Evolutionary conservation across 2,329 filamentous ascomycete genomes (phyloP).

Genomic region (Xylariaceae sp.): DNA sequence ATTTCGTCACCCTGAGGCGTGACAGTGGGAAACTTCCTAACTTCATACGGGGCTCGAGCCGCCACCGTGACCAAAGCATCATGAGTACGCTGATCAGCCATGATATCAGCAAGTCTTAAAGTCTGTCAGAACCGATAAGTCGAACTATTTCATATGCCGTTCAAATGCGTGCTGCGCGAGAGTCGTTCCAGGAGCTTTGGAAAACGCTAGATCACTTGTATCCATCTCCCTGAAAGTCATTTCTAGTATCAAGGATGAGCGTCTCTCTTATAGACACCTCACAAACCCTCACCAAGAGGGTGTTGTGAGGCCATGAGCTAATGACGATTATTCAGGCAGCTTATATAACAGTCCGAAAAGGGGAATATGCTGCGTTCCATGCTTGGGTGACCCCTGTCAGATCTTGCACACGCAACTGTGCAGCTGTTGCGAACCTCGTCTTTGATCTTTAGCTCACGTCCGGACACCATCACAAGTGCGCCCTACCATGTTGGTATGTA

Average conservation of each 20-base stretch:
- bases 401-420: too few relatives aligned
- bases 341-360: conserved; percentile 2
- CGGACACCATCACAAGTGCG: too few relatives aligned
- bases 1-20: conserved; percentile 46
- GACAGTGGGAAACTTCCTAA: conserved; percentile 24
- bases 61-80: conserved; percentile 28
- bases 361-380: conserved; percentile 7
- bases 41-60: conserved; percentile 25
- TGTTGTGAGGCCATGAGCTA: too few relatives aligned
- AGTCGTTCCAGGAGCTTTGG: too few relatives aligned
- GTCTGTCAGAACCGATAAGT: neutral
- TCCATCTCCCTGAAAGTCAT: too few relatives aligned
- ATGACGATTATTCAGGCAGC: conserved; percentile 2
- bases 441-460: too few relatives aligned
- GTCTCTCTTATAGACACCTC: neutral
- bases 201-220: too few relatives aligned
- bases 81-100: conserved; percentile 21
- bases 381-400: neutral
- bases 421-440: too few relatives aligned
- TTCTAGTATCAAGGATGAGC: too few relatives aligned
- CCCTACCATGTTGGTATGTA: too few relatives aligned
- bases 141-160: too few relatives aligned
- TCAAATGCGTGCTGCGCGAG: too few relatives aligned
- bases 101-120: neutral
- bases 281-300: neutral